A percentile compares a stretch with the other conserved stretches of the same genome.
phyloP scores from a whole-genome alignment of 2,329 filamentous ascomycete species.

The Calonectria pteridis region DNA sequence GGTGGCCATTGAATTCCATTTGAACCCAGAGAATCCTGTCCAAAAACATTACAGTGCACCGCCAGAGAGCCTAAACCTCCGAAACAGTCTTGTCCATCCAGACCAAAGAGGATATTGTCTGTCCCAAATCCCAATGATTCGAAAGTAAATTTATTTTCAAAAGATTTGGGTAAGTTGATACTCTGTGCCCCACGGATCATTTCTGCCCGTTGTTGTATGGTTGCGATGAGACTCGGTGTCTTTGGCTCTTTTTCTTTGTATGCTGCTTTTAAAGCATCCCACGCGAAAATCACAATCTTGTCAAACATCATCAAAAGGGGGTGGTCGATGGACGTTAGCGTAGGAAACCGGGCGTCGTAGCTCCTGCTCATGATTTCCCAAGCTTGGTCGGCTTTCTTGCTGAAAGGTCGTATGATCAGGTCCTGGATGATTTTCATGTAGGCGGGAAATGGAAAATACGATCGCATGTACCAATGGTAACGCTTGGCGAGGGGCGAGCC shows the following conservation, averaged over 20 bases:
- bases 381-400: slow-evolving; percentile 40
- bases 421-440: slow-evolving; percentile 55
- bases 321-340: neutral
- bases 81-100: neutral
- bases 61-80: neutral
- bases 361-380: slow-evolving; percentile 51
- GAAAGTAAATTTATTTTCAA: neutral
- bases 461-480: slow-evolving; percentile 53
- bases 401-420: slow-evolving; percentile 42
- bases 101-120: neutral
- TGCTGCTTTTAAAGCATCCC: neutral
- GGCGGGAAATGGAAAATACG: slow-evolving; percentile 56
- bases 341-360: slow-evolving; percentile 37
- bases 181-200: neutral
- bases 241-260: neutral
- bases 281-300: neutral
- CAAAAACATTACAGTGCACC: neutral
- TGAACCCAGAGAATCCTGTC: neutral
- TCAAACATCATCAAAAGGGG: neutral
- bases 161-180: neutral
- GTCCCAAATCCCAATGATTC: neutral
- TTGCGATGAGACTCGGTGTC: neutral
- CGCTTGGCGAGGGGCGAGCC: slow-evolving; percentile 46
- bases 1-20: neutral
- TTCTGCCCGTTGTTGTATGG: neutral